phyloP scores from a whole-genome alignment of 2,329 filamentous ascomycete genomes.

The Alternaria dauci region DNA sequence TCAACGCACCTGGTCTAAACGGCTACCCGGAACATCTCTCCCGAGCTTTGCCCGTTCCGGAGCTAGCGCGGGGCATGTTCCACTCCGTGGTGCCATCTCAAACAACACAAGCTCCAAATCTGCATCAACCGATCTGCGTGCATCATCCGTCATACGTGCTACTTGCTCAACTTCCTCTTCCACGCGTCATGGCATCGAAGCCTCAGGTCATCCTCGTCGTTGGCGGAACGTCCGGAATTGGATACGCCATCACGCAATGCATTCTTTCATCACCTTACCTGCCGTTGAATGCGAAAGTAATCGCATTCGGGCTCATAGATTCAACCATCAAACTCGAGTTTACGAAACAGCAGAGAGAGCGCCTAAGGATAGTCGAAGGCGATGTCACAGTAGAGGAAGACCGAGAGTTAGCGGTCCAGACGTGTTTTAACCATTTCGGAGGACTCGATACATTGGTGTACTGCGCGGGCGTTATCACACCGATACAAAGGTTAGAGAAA shows the following conservation, averaged over 20 bases:
- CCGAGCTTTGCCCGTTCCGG: constrained; percentile 10
- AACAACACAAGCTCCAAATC: constrained; percentile 15
- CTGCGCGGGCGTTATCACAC: constrained; percentile 34
- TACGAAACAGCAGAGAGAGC: constrained; percentile 16
- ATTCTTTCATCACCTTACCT: constrained; percentile 18
- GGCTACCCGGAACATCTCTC: neutral
- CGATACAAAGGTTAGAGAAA: constrained; percentile 31
- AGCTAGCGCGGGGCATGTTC: constrained; percentile 18
- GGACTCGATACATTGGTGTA: constrained; percentile 38
- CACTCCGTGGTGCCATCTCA: constrained; percentile 8
- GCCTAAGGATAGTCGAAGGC: constrained; percentile 16
- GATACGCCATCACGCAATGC: constrained; percentile 26
- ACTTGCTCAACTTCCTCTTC: neutral
- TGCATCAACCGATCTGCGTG: neutral
- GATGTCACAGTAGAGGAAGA: constrained; percentile 17
- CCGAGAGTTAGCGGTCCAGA: constrained; percentile 20
- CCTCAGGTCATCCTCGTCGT: constrained; percentile 35
- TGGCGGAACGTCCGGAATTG: constrained; percentile 36
- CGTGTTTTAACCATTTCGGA: constrained; percentile 23
- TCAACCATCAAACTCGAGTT: constrained; percentile 17
- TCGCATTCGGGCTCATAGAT: constrained; percentile 19
- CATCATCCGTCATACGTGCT: constrained; percentile 1
- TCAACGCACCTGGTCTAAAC: neutral
- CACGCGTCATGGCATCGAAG: constrained; percentile 4
- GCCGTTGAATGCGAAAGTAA: constrained; percentile 14